A percentile compares a stretch with the other conserved stretches of the same genome.
These are phyloP conservation scores for Pseudozyma hubeiensis DNA, from an alignment of 1,284 basidiomycete genomes.

Conservation along the genomic window DNA sequence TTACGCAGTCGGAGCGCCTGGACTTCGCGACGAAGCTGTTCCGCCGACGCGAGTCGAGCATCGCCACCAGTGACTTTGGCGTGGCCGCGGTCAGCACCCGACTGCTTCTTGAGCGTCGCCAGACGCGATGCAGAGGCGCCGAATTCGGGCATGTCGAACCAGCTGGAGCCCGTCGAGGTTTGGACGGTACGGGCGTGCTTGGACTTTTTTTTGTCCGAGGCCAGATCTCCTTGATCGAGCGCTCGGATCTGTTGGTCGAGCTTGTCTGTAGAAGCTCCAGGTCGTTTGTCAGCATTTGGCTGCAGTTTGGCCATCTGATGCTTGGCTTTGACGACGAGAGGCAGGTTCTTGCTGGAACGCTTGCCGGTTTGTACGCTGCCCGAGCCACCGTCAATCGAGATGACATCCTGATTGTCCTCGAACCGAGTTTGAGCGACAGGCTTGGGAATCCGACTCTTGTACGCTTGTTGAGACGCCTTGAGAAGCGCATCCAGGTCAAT, in stretches of 20 bases:
- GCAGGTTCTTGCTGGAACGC: conserved; percentile 30
- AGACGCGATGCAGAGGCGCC: conserved; percentile 37
- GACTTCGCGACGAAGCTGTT: conserved; percentile 84
- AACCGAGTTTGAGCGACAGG: conserved; percentile 18
- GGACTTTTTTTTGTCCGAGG: conserved; percentile 29
- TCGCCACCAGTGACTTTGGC: conserved; percentile 52
- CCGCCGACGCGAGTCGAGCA: conserved; percentile 66
- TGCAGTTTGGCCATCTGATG: conserved; percentile 32
- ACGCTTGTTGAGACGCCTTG: conserved; percentile 47
- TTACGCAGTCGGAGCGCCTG: conserved; percentile 91
- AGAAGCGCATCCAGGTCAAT: conserved; percentile 40
- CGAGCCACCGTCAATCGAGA: conserved; percentile 29
- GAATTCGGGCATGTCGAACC: conserved; percentile 92
- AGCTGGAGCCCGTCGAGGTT: conserved; percentile 78
- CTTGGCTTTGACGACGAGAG: conserved; percentile 43
- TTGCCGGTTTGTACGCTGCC: conserved; percentile 9
- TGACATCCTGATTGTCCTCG: conserved; percentile 51
- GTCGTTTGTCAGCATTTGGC: conserved; percentile 4
- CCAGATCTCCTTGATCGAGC: conserved; percentile 23
- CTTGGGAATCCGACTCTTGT: conserved; percentile 22
- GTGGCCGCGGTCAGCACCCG: conserved; percentile 42
- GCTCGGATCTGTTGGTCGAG: conserved; percentile 46
- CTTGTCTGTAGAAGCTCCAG: conserved; percentile 19
- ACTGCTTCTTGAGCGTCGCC: conserved; percentile 35
- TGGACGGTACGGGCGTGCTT: conserved; percentile 39